Evolutionary conservation across 83 land plant species (phyloP).

Genomic region (Thuja plicata): DNA sequence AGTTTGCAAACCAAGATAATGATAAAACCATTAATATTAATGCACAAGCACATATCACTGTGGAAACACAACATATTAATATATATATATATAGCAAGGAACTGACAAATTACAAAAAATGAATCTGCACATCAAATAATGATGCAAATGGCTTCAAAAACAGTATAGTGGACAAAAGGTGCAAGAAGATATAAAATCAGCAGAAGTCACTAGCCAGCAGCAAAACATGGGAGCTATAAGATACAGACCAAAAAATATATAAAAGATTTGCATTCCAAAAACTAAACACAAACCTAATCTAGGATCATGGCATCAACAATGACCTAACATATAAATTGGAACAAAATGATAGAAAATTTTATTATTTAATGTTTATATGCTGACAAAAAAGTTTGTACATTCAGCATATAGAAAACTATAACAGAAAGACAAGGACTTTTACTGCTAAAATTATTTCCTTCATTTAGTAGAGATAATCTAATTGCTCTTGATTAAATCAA

Average conservation of each 20-base stretch:
- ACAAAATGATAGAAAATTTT: not conserved
- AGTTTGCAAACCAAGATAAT: not conserved
- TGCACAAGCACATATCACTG: not conserved
- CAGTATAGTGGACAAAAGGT: not conserved
- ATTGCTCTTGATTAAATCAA: not conserved
- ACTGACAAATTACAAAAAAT: not conserved
- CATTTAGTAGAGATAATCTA: not conserved
- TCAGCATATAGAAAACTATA: not conserved
- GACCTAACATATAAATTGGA: not conserved
- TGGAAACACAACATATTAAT: not conserved
- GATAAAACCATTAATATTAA: not conserved
- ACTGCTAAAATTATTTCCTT: not conserved
- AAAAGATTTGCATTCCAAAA: no score
- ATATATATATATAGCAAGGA: not conserved
- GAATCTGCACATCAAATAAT: not conserved
- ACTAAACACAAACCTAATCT: not conserved
- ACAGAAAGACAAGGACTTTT: not conserved
- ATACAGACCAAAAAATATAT: not conserved
- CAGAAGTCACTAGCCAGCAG: not conserved
- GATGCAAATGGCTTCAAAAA: not conserved
- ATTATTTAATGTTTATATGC: not conserved
- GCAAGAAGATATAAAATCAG: not conserved
- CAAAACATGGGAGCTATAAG: not conserved
- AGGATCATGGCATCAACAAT: not conserved
- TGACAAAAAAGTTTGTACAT: not conserved